Conservation (phyloP, 345 rosid species). For the Erodium maritimum region DNA sequence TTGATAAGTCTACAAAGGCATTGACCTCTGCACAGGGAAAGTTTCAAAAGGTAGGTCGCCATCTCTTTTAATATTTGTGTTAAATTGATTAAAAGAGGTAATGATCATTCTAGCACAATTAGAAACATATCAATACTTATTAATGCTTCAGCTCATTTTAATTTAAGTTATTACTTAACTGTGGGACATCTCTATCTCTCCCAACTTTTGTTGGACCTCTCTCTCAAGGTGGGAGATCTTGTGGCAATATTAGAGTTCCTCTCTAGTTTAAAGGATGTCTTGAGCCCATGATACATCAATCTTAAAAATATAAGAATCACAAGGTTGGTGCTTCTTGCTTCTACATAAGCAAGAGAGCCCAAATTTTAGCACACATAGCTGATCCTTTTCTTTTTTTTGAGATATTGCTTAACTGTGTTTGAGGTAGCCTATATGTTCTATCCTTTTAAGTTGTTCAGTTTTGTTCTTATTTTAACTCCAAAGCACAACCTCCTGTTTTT, state of each 20-base stretch:
- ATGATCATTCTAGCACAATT: neutral
- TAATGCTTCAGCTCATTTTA: neutral
- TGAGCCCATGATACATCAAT: too few relatives aligned
- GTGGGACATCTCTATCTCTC: too few relatives aligned
- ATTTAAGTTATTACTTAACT: neutral
- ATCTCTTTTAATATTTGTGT: neutral
- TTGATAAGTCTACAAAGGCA: conserved; percentile 43
- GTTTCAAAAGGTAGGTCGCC: conserved; percentile 47
- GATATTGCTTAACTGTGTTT: neutral
- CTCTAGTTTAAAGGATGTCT: too few relatives aligned
- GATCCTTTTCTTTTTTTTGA: too few relatives aligned
- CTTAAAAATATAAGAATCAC: too few relatives aligned
- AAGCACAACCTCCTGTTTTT: conserved; percentile 5
- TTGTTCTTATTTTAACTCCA: neutral
- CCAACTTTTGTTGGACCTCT: too few relatives aligned
- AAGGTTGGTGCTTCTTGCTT: too few relatives aligned
- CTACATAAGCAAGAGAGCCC: too few relatives aligned
- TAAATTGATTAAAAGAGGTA: too few relatives aligned
- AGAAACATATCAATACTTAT: neutral
- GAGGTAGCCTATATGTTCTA: neutral
- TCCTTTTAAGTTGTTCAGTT: neutral
- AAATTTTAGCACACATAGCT: too few relatives aligned
- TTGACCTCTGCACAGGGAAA: conserved; percentile 69
- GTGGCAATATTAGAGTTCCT: too few relatives aligned
- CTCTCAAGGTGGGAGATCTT: too few relatives aligned